Base-by-base conservation (phyloP, 331 rosid genomes). In the Saraca asoca region DNA sequence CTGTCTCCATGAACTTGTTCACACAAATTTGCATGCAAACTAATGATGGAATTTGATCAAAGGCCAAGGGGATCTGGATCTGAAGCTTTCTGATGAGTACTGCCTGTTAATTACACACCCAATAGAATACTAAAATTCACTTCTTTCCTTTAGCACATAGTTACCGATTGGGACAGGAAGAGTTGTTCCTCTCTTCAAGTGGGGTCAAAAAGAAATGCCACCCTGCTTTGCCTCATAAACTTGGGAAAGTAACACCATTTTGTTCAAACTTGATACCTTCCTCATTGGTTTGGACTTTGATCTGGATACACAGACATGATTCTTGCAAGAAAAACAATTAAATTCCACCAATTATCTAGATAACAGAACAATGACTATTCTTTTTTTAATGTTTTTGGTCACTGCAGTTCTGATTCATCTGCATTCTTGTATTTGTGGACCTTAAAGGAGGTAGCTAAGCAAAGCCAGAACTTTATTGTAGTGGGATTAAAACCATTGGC, bases 11-110 rank as follows among this genome's bases (percentile, higher is more conserved):
- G 78, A 83, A 78, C 75, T 76, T 38, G 74, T 62, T 77, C 88
- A 83, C 73, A 86, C 95, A 81, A 79, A 81, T 78, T 83, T 81
- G 80, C 92, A 85, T 88, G 95, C 90, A 85, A 79, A 72, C 35
- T 62, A 49, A 83, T 79, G 46, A 83, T 76, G 75, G 51, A 16
- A 50, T 24, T 12, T 55, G 39, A 73, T 75, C 75, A 65, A 69
- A 71, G 14, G 41, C 31, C 31, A 24, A 24, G 67, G 76, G 63
- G 66, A 24, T 24, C 38, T 45, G 11, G 38, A 19, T 73, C 12
- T 67, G 18, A 60, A 38, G 48, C 29, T 60, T 35, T 57, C 51
- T 66, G 19, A 51, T 16, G 68, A 16, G 8, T 11, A 35, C 19
- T 15, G 13, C 56, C 39, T 13, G 33, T 33, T 61, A 14, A 43